Base-by-base conservation (phyloP, 768 basidiomycete genomes). In the Tricholoma flavovirens region DNA sequence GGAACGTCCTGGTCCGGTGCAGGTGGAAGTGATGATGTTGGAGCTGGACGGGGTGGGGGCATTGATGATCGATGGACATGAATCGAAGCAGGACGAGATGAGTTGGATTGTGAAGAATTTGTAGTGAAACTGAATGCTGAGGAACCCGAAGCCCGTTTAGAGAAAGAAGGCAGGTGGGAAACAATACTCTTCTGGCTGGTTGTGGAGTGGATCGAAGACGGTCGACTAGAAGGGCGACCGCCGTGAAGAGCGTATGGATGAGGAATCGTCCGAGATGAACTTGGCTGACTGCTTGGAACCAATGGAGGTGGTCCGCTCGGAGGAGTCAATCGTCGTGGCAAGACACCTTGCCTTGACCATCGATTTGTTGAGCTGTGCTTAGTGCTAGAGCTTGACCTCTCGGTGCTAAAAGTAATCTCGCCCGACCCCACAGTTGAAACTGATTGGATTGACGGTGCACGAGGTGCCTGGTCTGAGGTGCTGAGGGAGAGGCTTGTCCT, bases 31-130 rank as follows among this genome's bases (percentile, higher is more conserved):
- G 87, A 86, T 49, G 78, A 78, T 24, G 79, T 85, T 0, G 90
- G 88, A 4, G 85, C 81, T 29, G 89, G 89, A 12, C 86, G 83
- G 26, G 83, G 86, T 15, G 88, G 89, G 3, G 81, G 87, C 67
- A 87, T 79, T 3, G 86, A 88, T 17, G 73, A 64, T 38, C 88
- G 76, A 62, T 84, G 78, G 29, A 87, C 76, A 60, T 83, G 78
- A 26, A 75, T 60, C 4, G 74, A 71, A 32, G 63, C 50, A 29
- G 69, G 61, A 22, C 64, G 67, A 49, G 66, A 60, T 38, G 60
- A 38, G 32, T 68, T 72, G 5, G 80, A 77, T 35, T 75, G 71
- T n/a, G 71, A 65, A 10, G 75, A 76, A 57, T 73, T 76, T 30
- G 71, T 77, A 49, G 66, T 71, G 26, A 67, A 64, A 58, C 79